phyloP scores from a whole-genome alignment of 805 yeast genomes.

The Metschnikowia sp. region DNA sequence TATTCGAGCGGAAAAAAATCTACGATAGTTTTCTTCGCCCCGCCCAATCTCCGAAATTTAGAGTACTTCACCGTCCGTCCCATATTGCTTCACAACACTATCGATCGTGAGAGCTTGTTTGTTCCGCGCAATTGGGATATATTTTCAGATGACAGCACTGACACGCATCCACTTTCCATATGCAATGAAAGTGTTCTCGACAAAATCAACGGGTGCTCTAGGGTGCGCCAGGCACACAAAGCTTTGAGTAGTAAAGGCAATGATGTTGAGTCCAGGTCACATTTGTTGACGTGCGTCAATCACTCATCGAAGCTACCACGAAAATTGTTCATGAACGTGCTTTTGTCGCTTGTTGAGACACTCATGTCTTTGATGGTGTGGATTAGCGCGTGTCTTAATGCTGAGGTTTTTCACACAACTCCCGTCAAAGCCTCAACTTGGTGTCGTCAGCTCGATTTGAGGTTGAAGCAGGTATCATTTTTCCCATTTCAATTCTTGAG shows the following conservation, averaged over 20 bases:
- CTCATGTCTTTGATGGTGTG: constrained; percentile 1
- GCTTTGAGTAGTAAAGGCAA: no score
- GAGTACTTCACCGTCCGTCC: constrained; percentile 80
- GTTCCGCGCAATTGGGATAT: no score
- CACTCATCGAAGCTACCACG: neutral
- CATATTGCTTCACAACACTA: constrained; percentile 55
- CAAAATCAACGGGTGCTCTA: constrained; percentile 30
- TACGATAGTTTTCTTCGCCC: constrained; percentile 47
- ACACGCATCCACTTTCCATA: constrained; percentile 13
- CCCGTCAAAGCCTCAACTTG: constrained; percentile 52
- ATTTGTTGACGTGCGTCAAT: no score
- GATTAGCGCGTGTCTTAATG: constrained; percentile 28
- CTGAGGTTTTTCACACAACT: constrained; percentile 18
- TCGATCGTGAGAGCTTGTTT: no score
- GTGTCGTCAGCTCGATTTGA: constrained; percentile 73
- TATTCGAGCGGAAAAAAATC: constrained; percentile 2
- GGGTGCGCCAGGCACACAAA: neutral
- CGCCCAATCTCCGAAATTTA: constrained; percentile 67
- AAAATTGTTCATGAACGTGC: constrained; percentile 2
- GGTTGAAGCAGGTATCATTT: constrained; percentile 71
- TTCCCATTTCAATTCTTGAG: constrained; percentile 77
- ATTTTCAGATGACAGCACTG: neutral
- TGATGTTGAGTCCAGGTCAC: no score
- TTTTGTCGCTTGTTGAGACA: constrained; percentile 15
- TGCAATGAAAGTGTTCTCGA: constrained; percentile 31